These are phyloP conservation scores for Umbelopsis sp. DNA, from an alignment of 192 early-diverging fungal genomes.

Conservation along the genomic window DNA sequence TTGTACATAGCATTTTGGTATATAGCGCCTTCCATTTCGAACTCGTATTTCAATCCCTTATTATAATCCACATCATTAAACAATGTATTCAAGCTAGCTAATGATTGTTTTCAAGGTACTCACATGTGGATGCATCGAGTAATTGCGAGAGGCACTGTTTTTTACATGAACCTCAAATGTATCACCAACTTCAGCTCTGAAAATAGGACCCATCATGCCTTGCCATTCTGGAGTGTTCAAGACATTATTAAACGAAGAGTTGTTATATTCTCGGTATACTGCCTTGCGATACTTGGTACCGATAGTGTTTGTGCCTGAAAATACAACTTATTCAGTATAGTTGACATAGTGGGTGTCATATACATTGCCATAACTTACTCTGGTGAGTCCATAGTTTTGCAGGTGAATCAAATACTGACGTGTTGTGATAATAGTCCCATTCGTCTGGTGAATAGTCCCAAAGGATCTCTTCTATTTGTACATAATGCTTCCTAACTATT, in stretches of 20 bases:
- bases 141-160: constrained; percentile 26
- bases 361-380: neutral
- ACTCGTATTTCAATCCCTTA: constrained; percentile 37
- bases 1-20: constrained; percentile 25
- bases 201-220: constrained; percentile 37
- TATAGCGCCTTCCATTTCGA: constrained; percentile 42
- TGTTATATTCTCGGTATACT: constrained; percentile 29
- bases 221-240: constrained; percentile 24
- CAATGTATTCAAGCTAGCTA: neutral
- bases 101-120: neutral
- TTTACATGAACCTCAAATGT: constrained; percentile 29
- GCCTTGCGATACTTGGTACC: constrained; percentile 33
- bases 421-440: constrained; percentile 15
- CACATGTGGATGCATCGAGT: constrained; percentile 41
- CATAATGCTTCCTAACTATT: constrained; percentile 21
- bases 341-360: neutral
- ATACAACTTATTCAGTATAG: neutral
- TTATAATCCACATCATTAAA: constrained; percentile 15
- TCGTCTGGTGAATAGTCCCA: constrained; percentile 27
- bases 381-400: constrained; percentile 1
- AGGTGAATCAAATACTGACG: constrained; percentile 3
- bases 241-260: constrained; percentile 15
- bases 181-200: constrained; percentile 39
- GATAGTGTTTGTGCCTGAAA: constrained; percentile 19
- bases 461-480: constrained; percentile 28